Percentiles rank a stretch among this genome's conserved stretches.
These are phyloP conservation scores for Eucalyptus erythrocorys DNA, from an alignment of 345 rosid species.

Conservation along the genomic window DNA sequence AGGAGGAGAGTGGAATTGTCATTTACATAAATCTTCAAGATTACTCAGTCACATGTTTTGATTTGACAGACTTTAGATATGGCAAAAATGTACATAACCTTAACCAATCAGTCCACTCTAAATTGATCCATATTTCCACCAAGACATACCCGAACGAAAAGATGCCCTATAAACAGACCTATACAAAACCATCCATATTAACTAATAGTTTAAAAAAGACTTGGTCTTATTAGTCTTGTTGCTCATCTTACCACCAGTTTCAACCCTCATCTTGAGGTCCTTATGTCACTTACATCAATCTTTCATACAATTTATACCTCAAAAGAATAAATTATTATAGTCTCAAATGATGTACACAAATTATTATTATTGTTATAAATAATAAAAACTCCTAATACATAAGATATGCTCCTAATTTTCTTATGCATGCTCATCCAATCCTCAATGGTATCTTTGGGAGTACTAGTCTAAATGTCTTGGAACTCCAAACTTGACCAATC, in stretches of 20 bases:
- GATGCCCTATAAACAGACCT: background rate
- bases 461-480: background rate
- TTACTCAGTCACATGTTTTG: background rate
- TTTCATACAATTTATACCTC: background rate
- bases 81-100: background rate
- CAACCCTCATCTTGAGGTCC: background rate
- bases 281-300: background rate
- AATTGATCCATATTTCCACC: background rate
- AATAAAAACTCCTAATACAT: background rate
- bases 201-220: background rate
- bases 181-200: background rate
- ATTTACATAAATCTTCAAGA: background rate
- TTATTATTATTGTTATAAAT: too few relatives aligned
- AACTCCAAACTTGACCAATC: background rate
- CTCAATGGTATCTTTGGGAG: background rate
- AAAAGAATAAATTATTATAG: background rate
- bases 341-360: background rate
- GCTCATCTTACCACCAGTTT: background rate
- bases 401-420: background rate
- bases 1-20: background rate
- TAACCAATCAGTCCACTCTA: background rate
- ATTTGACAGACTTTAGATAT: background rate
- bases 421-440: background rate
- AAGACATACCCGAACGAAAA: too few relatives aligned
- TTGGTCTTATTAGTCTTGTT: background rate